Conservation (phyloP, 352 stramenopile genomes). For the Globisporangium paddicum region DNA sequence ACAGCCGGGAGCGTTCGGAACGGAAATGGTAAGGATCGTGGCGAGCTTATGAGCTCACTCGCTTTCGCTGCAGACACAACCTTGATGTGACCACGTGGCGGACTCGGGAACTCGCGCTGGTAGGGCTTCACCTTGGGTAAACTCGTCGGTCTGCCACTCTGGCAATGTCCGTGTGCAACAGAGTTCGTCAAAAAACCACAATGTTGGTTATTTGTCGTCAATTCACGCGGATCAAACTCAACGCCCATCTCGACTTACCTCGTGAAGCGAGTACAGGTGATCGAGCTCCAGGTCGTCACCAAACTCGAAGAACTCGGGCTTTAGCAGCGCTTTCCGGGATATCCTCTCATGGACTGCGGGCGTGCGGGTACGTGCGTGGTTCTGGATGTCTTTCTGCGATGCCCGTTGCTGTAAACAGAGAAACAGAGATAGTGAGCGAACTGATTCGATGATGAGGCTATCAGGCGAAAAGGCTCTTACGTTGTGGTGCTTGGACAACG, state of each 20-base stretch:
- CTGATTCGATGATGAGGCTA: too few species aligned
- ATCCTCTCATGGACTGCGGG: conserved; percentile 22
- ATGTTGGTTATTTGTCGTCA: background rate
- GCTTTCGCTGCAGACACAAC: conserved; percentile 15
- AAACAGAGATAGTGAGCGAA: background rate
- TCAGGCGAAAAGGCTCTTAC: too few species aligned
- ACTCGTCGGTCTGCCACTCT: conserved; percentile 3
- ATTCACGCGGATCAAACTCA: too few species aligned
- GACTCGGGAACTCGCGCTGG: conserved; percentile 43
- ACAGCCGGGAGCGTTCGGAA: conserved; percentile 23
- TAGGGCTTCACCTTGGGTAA: conserved; percentile 30
- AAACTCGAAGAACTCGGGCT: conserved; percentile 5
- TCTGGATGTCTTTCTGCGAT: conserved; percentile 25
- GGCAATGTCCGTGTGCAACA: background rate
- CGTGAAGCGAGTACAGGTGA: conserved; percentile 23
- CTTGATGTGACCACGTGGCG: conserved; percentile 27
- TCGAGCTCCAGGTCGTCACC: background rate
- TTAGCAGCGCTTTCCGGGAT: conserved; percentile 20
- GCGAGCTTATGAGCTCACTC: background rate
- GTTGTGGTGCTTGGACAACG: conserved; percentile 2
- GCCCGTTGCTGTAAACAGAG: conserved; percentile 15
- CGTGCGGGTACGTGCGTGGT: conserved; percentile 26
- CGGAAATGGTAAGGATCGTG: conserved; percentile 9
- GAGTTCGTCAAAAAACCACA: background rate
- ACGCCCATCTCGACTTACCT: conserved; percentile 13